phyloP scores from a whole-genome alignment of 495 filamentous ascomycete genomes.

The Pseudomonodictys pantanalensis region DNA sequence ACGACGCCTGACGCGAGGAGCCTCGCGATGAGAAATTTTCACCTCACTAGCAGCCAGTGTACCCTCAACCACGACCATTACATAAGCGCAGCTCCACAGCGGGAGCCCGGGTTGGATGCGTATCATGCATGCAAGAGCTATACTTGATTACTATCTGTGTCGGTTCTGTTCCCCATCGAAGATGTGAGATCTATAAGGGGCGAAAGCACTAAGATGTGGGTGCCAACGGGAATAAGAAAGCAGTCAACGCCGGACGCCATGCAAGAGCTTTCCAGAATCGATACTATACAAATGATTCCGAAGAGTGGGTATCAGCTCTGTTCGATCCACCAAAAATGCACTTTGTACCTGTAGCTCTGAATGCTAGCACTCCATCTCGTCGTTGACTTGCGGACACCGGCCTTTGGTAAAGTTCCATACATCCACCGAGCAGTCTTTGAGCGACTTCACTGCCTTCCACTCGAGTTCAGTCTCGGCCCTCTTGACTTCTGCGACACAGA shows the following conservation, averaged over 20 bases:
- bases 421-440: conserved; percentile 35
- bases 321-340: not conserved
- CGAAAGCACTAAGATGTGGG: conserved; percentile 9
- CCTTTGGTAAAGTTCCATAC: conserved; percentile 36
- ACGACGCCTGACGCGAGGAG: no score
- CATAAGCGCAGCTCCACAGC: no score
- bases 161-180: conserved; percentile 16
- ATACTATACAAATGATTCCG: conserved; percentile 17
- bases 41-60: no score
- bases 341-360: not conserved
- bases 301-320: not conserved
- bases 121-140: no score
- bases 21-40: no score
- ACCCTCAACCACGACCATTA: no score
- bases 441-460: conserved; percentile 36
- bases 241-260: conserved; percentile 16
- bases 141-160: conserved; percentile 1
- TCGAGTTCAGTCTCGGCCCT: conserved; percentile 37
- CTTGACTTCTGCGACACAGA: conserved; percentile 37
- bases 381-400: conserved; percentile 10
- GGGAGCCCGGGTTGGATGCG: no score
- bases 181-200: conserved; percentile 25
- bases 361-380: conserved; percentile 18
- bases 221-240: conserved; percentile 8
- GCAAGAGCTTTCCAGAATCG: conserved; percentile 19